Evolutionary conservation across 2,329 filamentous ascomycete species (phyloP).

Genomic region (Falciphora oryzae): DNA sequence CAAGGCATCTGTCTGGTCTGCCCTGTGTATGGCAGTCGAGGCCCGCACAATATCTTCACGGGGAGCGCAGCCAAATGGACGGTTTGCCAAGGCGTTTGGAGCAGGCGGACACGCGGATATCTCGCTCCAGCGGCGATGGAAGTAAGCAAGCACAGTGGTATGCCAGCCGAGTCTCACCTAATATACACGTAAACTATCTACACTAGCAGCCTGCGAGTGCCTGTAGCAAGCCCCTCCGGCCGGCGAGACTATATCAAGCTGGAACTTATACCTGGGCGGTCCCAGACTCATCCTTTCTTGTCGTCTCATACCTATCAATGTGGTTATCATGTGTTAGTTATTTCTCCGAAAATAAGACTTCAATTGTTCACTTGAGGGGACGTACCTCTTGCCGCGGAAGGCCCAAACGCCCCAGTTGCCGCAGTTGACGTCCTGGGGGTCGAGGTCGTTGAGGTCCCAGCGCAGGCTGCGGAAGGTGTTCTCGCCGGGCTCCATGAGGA

Average conservation of each 20-base stretch:
- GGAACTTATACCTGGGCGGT: neutral
- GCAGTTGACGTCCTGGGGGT: slow-evolving; percentile 88
- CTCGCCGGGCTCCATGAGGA: slow-evolving; percentile 86
- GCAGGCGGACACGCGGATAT: too few species aligned
- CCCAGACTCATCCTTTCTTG: neutral
- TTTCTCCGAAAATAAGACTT: neutral
- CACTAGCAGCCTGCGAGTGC: neutral
- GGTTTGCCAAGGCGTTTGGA: too few species aligned
- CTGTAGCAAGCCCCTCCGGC: neutral
- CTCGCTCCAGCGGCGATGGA: neutral
- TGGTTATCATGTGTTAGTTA: neutral
- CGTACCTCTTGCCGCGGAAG: slow-evolving; percentile 90
- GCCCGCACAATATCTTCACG: too few species aligned
- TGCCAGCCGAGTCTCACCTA: neutral
- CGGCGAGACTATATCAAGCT: neutral
- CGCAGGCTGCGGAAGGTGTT: slow-evolving; percentile 89
- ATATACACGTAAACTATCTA: neutral
- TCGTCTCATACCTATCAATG: neutral
- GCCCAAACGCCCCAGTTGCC: slow-evolving; percentile 98
- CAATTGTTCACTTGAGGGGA: slow-evolving; percentile 23
- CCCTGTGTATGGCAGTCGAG: too few species aligned
- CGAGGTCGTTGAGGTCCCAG: slow-evolving; percentile 95
- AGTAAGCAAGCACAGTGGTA: neutral
- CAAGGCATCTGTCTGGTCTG: too few species aligned
- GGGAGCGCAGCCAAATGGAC: too few species aligned